Evolutionary conservation across 495 filamentous ascomycete genomes (phyloP).

Genomic region (Gamarada debralockiae): DNA sequence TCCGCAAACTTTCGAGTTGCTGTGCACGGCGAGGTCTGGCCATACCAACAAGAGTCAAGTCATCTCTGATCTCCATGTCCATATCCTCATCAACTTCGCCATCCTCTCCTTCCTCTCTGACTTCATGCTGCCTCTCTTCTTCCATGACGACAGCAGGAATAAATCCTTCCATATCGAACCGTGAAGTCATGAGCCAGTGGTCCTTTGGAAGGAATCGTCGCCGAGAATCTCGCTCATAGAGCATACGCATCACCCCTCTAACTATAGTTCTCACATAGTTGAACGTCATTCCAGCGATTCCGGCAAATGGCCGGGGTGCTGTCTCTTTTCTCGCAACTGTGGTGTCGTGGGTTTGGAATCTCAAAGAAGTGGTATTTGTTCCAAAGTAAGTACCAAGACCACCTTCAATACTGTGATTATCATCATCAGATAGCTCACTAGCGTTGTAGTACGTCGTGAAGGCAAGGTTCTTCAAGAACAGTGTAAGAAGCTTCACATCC

Average conservation of each 20-base stretch:
- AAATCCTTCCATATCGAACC: conserved; percentile 89
- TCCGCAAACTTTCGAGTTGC: conserved; percentile 43
- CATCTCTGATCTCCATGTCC: conserved; percentile 24
- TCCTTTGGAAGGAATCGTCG: conserved; percentile 73
- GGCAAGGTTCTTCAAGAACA: conserved; percentile 88
- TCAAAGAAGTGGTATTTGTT: conserved; percentile 7
- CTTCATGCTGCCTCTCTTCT: conserved; percentile 69
- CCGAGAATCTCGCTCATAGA: conserved; percentile 93
- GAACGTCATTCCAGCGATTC: conserved; percentile 69
- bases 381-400: conserved; percentile 56
- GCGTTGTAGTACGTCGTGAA: conserved; percentile 88
- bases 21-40: conserved; percentile 16
- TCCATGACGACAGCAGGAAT: conserved; percentile 83
- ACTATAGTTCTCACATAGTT: conserved; percentile 75
- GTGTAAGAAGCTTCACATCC: conserved; percentile 69
- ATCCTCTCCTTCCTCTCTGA: conserved; percentile 47
- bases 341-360: conserved; percentile 12
- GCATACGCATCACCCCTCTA: conserved; percentile 77
- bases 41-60: conserved; percentile 15
- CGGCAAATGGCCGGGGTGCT: conserved; percentile 28
- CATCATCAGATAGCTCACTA: conserved; percentile 57
- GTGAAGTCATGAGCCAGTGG: conserved; percentile 93
- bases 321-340: conserved; percentile 6
- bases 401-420: conserved; percentile 39
- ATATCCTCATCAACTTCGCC: conserved; percentile 44